Percentiles rank a stretch among this genome's conserved stretches.
Conservation (phyloP, 2,329 filamentous ascomycete species). For the Chrysosporium queenslandicum region DNA sequence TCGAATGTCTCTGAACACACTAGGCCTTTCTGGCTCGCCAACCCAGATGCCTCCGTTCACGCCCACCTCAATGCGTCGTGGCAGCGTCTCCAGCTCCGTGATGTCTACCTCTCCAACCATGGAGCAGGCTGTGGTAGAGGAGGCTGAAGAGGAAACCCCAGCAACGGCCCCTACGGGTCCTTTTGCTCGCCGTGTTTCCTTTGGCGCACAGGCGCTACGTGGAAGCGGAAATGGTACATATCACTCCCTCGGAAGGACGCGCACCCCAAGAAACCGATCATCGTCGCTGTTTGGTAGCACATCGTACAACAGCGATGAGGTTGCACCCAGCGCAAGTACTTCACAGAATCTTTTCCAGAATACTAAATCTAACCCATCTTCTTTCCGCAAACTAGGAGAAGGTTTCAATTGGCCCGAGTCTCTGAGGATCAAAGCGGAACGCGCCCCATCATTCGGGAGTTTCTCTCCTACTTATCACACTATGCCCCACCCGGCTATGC, state of each 20-base stretch:
- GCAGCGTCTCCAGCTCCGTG: slow-evolving; percentile 57
- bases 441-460: slow-evolving; percentile 45
- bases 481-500: slow-evolving; percentile 16
- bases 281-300: slow-evolving; percentile 22
- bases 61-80: slow-evolving; percentile 42
- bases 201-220: slow-evolving; percentile 69
- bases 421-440: slow-evolving; percentile 82
- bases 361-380: slow-evolving; percentile 38
- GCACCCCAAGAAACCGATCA: slow-evolving; percentile 22
- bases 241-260: slow-evolving; percentile 34
- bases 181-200: slow-evolving; percentile 70
- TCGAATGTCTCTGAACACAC: slow-evolving; percentile 62
- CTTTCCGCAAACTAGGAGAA: slow-evolving; percentile 56
- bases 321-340: slow-evolving; percentile 31
- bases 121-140: slow-evolving; percentile 48
- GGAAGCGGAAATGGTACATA: slow-evolving; percentile 52
- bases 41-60: slow-evolving; percentile 41
- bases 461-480: slow-evolving; percentile 11
- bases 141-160: slow-evolving; percentile 52
- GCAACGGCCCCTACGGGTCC: slow-evolving; percentile 59
- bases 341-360: slow-evolving; percentile 26
- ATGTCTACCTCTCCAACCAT: slow-evolving; percentile 34
- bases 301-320: slow-evolving; percentile 17
- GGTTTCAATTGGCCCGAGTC: slow-evolving; percentile 97
- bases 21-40: slow-evolving; percentile 66